Base-by-base conservation (phyloP, 164 flowering plant genomes). In the Pachysandra terminalis region DNA sequence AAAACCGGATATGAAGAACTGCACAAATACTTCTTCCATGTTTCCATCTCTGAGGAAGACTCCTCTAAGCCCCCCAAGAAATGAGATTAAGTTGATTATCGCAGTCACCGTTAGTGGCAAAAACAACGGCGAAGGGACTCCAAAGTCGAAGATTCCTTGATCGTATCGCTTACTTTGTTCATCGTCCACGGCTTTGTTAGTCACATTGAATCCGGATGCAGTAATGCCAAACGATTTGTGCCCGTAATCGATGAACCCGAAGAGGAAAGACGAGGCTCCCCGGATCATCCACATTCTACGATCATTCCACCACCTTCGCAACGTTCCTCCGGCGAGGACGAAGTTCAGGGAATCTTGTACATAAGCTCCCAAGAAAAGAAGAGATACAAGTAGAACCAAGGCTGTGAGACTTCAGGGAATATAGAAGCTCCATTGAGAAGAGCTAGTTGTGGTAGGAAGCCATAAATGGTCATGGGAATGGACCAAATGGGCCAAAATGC, bases 201-300 rank as follows among this genome's bases (percentile, higher is more conserved):
- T 91, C 53, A 92, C 69, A 51, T 75, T 78, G 78, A 92, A 92
- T 9, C 87, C 89, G 8, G 59, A 64, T 7, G 74, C 53, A 1
- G 85, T 65, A 14, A 86, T 68, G 52, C 89, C 88, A 0, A 86
- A 32, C 52, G 28, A 48, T 27, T 78, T 72, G 60, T 78, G 76
- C 0, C 66, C 3, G 78, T 48, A 87, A 59, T 93, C 87, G 0
- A 79, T 10, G 2, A 60, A 22, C 17, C 80, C 90, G 56, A 85
- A 87, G 5, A 74, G 35, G 69, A 57, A 79, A 56, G 79, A 78
- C 19, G 98, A 66, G 3, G 79, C 71, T n/a, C 96, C 91, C 27
- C 81, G 78, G 19, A 86, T 77, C 75, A 87, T 45, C 95, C 93
- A 93, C 80, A 86, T 82, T 61, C 96, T 80, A 53, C 89, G 95